Evolutionary conservation across 352 stramenopile species (phyloP).

Genomic region (Phytophthora quininea): DNA sequence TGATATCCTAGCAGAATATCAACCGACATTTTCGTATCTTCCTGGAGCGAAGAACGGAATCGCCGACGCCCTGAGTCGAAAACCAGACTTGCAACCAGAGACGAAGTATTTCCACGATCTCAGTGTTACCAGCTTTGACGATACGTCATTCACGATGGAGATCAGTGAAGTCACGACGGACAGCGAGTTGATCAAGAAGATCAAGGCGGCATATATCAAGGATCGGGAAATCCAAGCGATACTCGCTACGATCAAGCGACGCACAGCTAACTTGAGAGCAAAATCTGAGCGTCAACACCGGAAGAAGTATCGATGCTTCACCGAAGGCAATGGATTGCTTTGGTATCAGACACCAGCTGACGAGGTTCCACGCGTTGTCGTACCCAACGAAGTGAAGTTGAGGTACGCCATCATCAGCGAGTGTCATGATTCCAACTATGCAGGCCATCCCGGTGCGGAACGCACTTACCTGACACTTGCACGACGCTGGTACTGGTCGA

Average conservation of each 20-base stretch:
- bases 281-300: background rate
- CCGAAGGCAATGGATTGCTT: background rate
- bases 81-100: slow-evolving; percentile 1
- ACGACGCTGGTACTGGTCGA: background rate
- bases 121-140: background rate
- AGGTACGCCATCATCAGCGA: background rate
- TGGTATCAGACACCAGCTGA: background rate
- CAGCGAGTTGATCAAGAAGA: background rate
- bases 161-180: background rate
- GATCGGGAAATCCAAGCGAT: background rate
- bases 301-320: background rate
- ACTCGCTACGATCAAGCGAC: background rate
- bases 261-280: background rate
- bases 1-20: slow-evolving; percentile 8
- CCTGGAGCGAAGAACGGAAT: slow-evolving; percentile 15
- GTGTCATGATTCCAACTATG: slow-evolving; percentile 5
- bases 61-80: background rate
- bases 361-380: background rate
- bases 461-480: background rate
- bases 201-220: background rate
- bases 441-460: background rate
- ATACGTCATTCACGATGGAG: background rate
- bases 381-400: background rate
- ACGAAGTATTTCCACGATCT: slow-evolving; percentile 3
- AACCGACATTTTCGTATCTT: slow-evolving; percentile 14